phyloP scores from a whole-genome alignment of 2,329 filamentous ascomycete genomes.

The Microdochium bolleyi region DNA sequence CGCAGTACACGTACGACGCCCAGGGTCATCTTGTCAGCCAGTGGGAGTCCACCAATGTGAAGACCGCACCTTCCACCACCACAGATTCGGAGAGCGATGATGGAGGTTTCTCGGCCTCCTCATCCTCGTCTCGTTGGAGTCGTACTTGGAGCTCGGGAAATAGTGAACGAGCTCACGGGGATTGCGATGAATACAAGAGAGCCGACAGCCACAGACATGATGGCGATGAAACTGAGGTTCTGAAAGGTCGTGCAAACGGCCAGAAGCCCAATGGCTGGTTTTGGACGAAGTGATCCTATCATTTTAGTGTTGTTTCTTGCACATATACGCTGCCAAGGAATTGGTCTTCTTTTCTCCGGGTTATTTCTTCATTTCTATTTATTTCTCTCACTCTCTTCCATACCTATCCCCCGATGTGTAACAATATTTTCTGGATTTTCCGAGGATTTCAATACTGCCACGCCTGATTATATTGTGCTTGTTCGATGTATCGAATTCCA shows the following conservation, averaged over 20 bases:
- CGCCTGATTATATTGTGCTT: too few species aligned
- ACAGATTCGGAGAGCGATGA: background rate
- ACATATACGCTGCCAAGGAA: background rate
- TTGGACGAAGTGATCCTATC: constrained; percentile 4
- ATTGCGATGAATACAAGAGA: background rate
- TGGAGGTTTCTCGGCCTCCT: background rate
- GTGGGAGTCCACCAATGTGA: constrained; percentile 5
- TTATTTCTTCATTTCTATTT: background rate
- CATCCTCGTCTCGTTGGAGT: background rate
- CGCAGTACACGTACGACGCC: constrained; percentile 8
- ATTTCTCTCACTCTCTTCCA: background rate
- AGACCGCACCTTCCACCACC: constrained; percentile 7
- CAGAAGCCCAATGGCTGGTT: constrained; percentile 10
- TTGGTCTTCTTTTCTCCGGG: background rate
- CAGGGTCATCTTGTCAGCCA: constrained; percentile 11
- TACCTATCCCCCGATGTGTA: constrained; percentile 22
- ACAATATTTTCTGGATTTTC: too few species aligned
- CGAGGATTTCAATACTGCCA: too few species aligned
- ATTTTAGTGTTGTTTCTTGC: too few species aligned
- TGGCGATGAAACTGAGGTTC: background rate
- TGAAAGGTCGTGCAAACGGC: background rate
- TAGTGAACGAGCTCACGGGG: background rate
- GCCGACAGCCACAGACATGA: background rate
- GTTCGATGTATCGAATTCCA: too few species aligned
- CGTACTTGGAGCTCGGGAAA: background rate